These are phyloP conservation scores for Fusarium euwallaceae DNA, from an alignment of 2,329 filamentous ascomycete genomes.

Conservation along the genomic window DNA sequence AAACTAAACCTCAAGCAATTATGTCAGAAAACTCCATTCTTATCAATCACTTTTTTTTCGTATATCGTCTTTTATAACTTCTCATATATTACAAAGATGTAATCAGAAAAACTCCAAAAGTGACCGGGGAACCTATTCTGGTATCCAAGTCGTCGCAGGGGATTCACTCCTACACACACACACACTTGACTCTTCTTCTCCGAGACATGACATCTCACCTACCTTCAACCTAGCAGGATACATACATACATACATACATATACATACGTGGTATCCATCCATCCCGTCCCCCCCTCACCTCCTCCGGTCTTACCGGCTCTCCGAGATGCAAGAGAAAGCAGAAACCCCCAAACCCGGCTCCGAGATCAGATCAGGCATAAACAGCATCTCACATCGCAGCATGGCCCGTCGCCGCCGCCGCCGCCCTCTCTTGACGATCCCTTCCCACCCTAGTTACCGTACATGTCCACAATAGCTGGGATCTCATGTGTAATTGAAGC, in stretches of 20 bases:
- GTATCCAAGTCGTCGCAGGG: background rate
- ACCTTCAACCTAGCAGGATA: background rate
- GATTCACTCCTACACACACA: background rate
- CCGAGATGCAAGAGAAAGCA: background rate
- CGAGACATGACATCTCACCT: constrained; percentile 2
- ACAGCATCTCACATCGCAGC: background rate
- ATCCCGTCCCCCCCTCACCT: background rate
- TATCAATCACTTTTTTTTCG: constrained; percentile 28
- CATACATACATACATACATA: background rate
- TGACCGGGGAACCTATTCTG: constrained; percentile 8
- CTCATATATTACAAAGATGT: background rate
- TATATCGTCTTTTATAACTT: background rate
- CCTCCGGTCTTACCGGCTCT: background rate
- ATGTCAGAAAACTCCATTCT: constrained; percentile 21
- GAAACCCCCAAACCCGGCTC: background rate
- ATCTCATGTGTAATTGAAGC: background rate
- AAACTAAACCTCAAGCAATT: background rate
- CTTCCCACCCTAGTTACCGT: background rate
- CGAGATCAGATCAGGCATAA: background rate
- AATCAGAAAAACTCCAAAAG: background rate
- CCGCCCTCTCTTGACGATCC: constrained; percentile 10
- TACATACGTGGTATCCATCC: background rate
- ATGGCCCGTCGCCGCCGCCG: background rate
- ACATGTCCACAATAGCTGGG: background rate
- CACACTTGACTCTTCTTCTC: background rate